These are phyloP conservation scores for Phaeosphaeriaceae sp. DNA, from an alignment of 2,329 filamentous ascomycete species.

Conservation along the genomic window DNA sequence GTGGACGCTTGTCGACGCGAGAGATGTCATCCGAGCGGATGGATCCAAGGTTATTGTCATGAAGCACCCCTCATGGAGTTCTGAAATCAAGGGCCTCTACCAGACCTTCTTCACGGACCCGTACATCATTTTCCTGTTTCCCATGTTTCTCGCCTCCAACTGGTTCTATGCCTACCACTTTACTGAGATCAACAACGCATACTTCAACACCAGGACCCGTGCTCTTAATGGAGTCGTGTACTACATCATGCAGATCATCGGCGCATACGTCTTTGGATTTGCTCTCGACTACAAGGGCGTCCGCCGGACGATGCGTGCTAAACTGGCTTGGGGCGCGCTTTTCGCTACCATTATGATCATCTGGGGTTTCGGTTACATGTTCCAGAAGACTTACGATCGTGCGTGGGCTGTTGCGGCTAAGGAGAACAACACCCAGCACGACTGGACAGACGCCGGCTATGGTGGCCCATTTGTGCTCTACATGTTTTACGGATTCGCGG, in stretches of 20 bases:
- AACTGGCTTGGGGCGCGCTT: slow-evolving; percentile 66
- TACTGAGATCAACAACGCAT: slow-evolving; percentile 73
- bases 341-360: slow-evolving; percentile 75
- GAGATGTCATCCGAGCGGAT: slow-evolving; percentile 75
- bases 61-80: slow-evolving; percentile 88
- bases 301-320: slow-evolving; percentile 72
- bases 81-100: slow-evolving; percentile 77
- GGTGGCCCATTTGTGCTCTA: slow-evolving; percentile 85
- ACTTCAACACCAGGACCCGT: slow-evolving; percentile 76
- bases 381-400: slow-evolving; percentile 68
- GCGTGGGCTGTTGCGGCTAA: slow-evolving; percentile 31
- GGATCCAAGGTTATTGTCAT: slow-evolving; percentile 82
- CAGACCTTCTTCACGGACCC: slow-evolving; percentile 74
- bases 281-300: slow-evolving; percentile 67
- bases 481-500: slow-evolving; percentile 89
- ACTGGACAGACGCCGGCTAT: slow-evolving; percentile 74
- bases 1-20: slow-evolving; percentile 73
- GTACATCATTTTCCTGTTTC: slow-evolving; percentile 78
- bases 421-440: slow-evolving; percentile 51
- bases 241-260: slow-evolving; percentile 79
- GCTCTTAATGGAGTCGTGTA: slow-evolving; percentile 82
- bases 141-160: slow-evolving; percentile 82
- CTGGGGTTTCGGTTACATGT: slow-evolving; percentile 85
- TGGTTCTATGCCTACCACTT: slow-evolving; percentile 84
- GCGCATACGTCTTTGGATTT: slow-evolving; percentile 75